Evolutionary conservation across 805 yeast species (phyloP), one percentile per base, ranked within the genome.

Genomic region (Zygotorulaspora sp.): DNA sequence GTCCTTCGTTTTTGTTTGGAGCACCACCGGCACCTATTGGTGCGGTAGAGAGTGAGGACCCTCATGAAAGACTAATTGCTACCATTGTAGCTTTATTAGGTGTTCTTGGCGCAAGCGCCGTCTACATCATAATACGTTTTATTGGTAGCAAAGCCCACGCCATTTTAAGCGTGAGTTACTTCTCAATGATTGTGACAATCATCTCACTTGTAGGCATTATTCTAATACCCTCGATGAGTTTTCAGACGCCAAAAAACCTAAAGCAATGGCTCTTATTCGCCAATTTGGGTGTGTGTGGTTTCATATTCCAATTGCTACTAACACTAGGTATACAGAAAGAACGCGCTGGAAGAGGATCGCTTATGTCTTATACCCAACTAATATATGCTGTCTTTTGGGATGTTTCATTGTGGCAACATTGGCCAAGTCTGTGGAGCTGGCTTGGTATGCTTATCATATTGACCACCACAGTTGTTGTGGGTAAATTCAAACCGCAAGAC

Each of bases 311-410:
- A 58, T 80, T 78, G 52, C 64, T 80, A 24, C 61, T 84, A 32
- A 84, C 96, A 0, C 77, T 85, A 6, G 96, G 96, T 1, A 73
- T 88, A 35, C 95, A 86, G 57, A 68, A 85, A 38, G 95, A 84
- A 45, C 66, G 68, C 36, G 94, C 96, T 0, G 78, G 87, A 3
- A 71, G 83, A 40, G 85, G 88, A 0, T 71, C 89, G 9, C 70
- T 84, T 43, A 79, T 86, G 77, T 65, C 74, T 2, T 89, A 89
- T 57, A 71, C 88, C 2, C 85, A 80, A 53, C 72, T 88, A 70
- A 64, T 88, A 1, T 86, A 81, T 63, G 90, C 96, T 0, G 64
- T 86, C 12, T 41, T 83, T 21, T 80, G 89, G 77, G 96, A 88
- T 55, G 64, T 76, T 23, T 30, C 77, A 1, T 63, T 87, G 19